Evolutionary conservation across 2,329 filamentous ascomycete genomes (phyloP).

Genomic region (Furcasterigmium sp.): DNA sequence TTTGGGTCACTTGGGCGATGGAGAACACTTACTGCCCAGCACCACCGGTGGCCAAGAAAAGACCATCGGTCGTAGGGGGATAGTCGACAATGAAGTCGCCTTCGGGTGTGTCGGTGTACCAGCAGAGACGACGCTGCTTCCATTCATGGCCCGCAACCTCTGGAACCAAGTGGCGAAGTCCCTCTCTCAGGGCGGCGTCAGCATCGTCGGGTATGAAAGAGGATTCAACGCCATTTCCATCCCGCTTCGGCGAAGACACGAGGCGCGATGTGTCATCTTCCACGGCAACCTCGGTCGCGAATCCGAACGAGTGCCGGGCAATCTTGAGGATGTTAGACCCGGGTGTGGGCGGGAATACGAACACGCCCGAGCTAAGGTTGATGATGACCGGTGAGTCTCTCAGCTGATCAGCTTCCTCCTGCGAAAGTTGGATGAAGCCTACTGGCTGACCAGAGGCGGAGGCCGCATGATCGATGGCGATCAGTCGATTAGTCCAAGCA

Average conservation of each 20-base stretch:
- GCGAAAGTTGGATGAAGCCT: constrained; percentile 57
- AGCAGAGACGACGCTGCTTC: constrained; percentile 48
- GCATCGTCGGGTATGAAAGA: constrained; percentile 45
- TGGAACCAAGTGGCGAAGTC: constrained; percentile 48
- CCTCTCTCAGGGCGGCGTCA: constrained; percentile 42
- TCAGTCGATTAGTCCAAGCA: constrained; percentile 52
- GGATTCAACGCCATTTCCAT: constrained; percentile 30
- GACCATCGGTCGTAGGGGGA: constrained; percentile 40
- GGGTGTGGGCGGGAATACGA: constrained; percentile 47
- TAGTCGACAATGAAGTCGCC: constrained; percentile 56
- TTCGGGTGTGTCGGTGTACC: constrained; percentile 61
- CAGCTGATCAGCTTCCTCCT: constrained; percentile 49
- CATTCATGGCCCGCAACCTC: constrained; percentile 47
- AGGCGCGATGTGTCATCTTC: constrained; percentile 10
- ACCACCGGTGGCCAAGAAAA: constrained; percentile 42
- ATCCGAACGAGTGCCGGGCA: constrained; percentile 56
- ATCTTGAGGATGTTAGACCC: constrained; percentile 50
- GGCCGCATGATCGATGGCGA: constrained; percentile 58
- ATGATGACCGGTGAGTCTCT: constrained; percentile 53
- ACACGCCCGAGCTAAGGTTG: constrained; percentile 48
- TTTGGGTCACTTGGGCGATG: neutral
- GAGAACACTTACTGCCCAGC: constrained; percentile 28
- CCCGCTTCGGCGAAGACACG: constrained; percentile 27
- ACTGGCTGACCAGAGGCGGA: constrained; percentile 62
- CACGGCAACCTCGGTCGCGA: constrained; percentile 24